phyloP scores from a whole-genome alignment of 1,284 basidiomycete genomes.

The Boletus sp. region DNA sequence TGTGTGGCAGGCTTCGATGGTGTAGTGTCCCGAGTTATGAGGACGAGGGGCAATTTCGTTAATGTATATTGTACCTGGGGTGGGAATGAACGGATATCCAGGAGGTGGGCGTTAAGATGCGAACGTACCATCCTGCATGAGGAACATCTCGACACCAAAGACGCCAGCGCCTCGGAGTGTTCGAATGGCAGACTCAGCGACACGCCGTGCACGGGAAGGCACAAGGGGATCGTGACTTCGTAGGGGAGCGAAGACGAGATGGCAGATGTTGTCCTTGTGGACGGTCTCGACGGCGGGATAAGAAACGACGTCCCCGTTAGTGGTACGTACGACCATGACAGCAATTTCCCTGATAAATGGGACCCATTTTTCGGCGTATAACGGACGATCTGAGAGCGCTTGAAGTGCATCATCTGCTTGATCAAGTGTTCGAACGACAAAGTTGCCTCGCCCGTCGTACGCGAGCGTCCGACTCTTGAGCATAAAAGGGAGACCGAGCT shows the following conservation, averaged over 20 bases:
- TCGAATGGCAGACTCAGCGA: conserved; percentile 83
- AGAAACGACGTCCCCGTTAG: conserved; percentile 69
- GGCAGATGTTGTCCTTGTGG: conserved; percentile 92
- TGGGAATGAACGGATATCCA: neutral
- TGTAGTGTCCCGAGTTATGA: conserved; percentile 99
- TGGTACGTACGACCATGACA: conserved; percentile 93
- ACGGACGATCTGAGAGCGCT: conserved; percentile 57
- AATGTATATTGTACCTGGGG: conserved; percentile 71
- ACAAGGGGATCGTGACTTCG: conserved; percentile 58
- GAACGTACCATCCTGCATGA: conserved; percentile 73
- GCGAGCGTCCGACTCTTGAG: conserved; percentile 93
- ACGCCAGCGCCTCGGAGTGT: conserved; percentile 89
- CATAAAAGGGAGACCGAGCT: conserved; percentile 89
- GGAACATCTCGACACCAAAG: conserved; percentile 98
- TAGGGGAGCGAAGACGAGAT: conserved; percentile 87
- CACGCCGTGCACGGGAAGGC: conserved; percentile 57
- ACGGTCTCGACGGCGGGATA: conserved; percentile 97
- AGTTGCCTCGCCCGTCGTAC: conserved; percentile 97
- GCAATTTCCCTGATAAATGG: conserved; percentile 89
- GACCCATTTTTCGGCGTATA: conserved; percentile 96
- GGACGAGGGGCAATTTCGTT: conserved; percentile 99
- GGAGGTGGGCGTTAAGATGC: neutral
- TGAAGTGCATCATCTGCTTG: conserved; percentile 64
- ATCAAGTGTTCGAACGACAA: conserved; percentile 58
- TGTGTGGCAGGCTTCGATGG: conserved; percentile 96